A percentile compares a stretch with the other conserved stretches of the same genome.
Conservation (phyloP, 495 filamentous ascomycete genomes). For the Daldinia caldariorum region DNA sequence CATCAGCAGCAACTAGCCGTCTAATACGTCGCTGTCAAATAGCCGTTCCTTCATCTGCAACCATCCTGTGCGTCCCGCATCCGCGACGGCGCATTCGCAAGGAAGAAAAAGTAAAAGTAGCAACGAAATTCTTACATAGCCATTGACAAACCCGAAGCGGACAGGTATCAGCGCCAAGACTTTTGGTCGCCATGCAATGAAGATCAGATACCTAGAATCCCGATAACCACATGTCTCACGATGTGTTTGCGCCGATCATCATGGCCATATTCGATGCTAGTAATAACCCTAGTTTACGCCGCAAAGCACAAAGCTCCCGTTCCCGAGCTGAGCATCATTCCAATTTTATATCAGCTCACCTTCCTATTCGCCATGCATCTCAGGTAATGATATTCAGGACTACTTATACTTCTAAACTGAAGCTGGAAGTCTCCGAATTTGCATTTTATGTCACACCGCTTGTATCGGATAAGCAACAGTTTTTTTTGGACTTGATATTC, state of each 20-base stretch:
- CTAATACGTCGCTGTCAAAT: conserved; percentile 33
- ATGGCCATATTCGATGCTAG: conserved; percentile 22
- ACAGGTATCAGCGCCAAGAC: conserved; percentile 42
- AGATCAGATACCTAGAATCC: conserved; percentile 39
- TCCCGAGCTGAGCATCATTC: conserved; percentile 10
- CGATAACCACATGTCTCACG: conserved; percentile 42
- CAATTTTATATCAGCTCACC: conserved; percentile 5
- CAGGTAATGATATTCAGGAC: conserved; percentile 16
- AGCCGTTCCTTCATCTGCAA: conserved; percentile 38
- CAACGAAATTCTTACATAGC: conserved; percentile 32
- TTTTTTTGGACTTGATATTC: conserved; percentile 6
- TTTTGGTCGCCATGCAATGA: conserved; percentile 38
- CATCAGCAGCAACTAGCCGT: conserved; percentile 23
- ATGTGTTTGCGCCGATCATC: conserved; percentile 30
- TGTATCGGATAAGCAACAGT: conserved; percentile 1
- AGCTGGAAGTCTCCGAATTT: conserved; percentile 31
- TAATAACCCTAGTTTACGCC: conserved; percentile 16
- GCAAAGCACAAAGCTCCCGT: conserved; percentile 21
- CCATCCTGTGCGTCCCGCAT: conserved; percentile 39
- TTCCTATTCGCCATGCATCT: conserved; percentile 5
- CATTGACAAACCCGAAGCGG: conserved; percentile 41
- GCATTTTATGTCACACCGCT: conserved; percentile 39
- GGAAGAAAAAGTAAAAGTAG: conserved; percentile 26
- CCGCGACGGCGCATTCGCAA: conserved; percentile 36
- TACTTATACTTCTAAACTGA: conserved; percentile 20